Base-by-base conservation (phyloP, 2,329 filamentous ascomycete species). In the Botrytis byssoidea region DNA sequence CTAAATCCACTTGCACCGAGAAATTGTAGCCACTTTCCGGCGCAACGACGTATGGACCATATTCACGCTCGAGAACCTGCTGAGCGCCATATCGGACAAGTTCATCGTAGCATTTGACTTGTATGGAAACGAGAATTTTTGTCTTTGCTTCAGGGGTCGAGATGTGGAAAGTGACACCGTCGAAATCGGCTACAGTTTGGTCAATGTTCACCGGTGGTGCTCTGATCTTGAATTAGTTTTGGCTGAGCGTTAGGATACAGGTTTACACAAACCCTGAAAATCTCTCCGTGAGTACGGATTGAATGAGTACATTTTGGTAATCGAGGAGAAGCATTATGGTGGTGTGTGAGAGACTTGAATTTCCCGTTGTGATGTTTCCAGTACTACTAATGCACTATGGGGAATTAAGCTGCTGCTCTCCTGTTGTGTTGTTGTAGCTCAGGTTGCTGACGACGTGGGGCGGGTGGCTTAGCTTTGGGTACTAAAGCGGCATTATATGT, bases 161-260 rank as follows among this genome's bases (percentile, higher is more conserved):
- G 81, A 99, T 95, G 84, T 99, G 96, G 85, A 98, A 99, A 78
- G 93, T 97, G 79, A 98, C 96, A 82, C 95, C 95, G 85, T 99
- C 97, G 82, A 99, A 99, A 85, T 99, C 96, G 82, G 95, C 98
- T 76, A 98, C 94, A 76, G 97, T 94, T 86, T 99, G 96, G 85
- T 99, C 97, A 83, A 99, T 97, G 79, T 93, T 94, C 74, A 90
- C 89, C 74, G 94, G 94, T 78, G 93, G 86, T 83, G 92, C 92
- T 84, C 95, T 98, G 81, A 77, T 75, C 37, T 74, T n/a, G 67
- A 61, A 73, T 75, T 73, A 77, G 80, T 83, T 77, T 48, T 42
- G 73, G 64, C 46, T 46, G 42, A 42, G 48, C 60, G 18, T 60
- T n/a, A 55, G 61, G 69, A 59, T 71, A 18, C 12, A 51, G 55